Conservation (phyloP, 768 basidiomycete genomes). For the Macrolepiota albuminosa region DNA sequence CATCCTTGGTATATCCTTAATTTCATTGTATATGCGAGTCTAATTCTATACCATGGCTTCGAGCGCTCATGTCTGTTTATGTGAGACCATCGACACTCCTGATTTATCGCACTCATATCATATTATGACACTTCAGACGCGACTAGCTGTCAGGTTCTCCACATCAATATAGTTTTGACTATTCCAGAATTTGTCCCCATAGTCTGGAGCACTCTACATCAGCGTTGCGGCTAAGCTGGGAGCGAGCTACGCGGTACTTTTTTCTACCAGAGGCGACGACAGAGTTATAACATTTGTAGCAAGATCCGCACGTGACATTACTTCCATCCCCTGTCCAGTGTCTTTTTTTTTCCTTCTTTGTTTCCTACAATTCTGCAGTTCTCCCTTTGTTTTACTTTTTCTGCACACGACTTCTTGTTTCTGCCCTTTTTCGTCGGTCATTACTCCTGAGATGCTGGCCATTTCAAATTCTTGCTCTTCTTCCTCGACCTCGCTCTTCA, state of each 20-base stretch:
- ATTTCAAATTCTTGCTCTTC: constrained; percentile 13
- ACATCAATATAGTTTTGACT: neutral
- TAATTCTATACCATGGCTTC: neutral
- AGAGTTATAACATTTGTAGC: too few species aligned
- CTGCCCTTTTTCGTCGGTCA: neutral
- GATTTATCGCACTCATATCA: neutral
- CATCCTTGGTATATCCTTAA: neutral
- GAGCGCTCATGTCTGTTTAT: neutral
- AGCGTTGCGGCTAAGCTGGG: too few species aligned
- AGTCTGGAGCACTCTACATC: neutral
- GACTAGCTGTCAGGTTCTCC: neutral
- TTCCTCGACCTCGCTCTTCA: constrained; percentile 11
- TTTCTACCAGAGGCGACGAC: too few species aligned
- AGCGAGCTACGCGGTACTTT: too few species aligned
- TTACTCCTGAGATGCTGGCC: constrained; percentile 13
- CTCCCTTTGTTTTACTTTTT: neutral
- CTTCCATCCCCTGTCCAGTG: too few species aligned
- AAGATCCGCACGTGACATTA: neutral
- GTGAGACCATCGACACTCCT: neutral
- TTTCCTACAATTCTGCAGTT: neutral
- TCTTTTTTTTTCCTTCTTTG: neutral
- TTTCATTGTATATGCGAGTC: neutral
- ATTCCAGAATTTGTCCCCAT: neutral
- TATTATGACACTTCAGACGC: neutral
- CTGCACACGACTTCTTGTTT: constrained; percentile 5